Percentiles rank a stretch among this genome's conserved stretches.
phyloP scores from a whole-genome alignment of 2,329 filamentous ascomycete species.

The Nakataea oryzae region DNA sequence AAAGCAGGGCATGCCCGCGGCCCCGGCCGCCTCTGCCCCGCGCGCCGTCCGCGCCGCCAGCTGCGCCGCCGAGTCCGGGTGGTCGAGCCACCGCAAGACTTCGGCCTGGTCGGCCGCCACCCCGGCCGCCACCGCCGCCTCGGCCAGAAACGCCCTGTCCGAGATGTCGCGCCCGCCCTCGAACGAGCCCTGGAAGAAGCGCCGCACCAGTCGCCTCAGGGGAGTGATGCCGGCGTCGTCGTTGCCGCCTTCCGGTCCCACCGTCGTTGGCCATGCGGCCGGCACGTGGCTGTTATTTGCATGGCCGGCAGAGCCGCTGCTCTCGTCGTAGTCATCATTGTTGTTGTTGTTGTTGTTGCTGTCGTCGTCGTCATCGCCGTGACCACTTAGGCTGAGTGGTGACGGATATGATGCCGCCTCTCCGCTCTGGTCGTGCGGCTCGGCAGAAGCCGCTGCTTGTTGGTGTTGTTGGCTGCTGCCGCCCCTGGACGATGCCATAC shows the following conservation, averaged over 20 bases:
- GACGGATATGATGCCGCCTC: background rate
- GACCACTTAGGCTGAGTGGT: background rate
- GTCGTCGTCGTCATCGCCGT: background rate
- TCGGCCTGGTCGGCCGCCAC: slow-evolving; percentile 14
- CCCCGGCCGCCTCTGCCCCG: slow-evolving; percentile 16
- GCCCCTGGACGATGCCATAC: slow-evolving; percentile 11
- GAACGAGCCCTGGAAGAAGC: slow-evolving; percentile 31
- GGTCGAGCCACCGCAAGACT: slow-evolving; percentile 15
- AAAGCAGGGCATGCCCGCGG: slow-evolving; percentile 65
- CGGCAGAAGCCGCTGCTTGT: background rate
- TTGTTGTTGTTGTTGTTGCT: background rate
- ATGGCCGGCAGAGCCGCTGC: background rate
- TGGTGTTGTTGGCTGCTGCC: background rate
- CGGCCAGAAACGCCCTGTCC: slow-evolving; percentile 25
- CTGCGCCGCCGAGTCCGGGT: slow-evolving; percentile 5
- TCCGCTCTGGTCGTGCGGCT: background rate
- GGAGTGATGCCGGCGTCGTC: background rate
- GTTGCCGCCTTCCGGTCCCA: background rate
- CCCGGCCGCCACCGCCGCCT: slow-evolving; percentile 19
- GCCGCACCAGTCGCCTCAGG: slow-evolving; percentile 22
- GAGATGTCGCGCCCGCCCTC: slow-evolving; percentile 29
- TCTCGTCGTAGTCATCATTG: background rate
- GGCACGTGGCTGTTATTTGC: background rate
- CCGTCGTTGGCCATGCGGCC: background rate
- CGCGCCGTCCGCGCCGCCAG: slow-evolving; percentile 8